phyloP scores from a whole-genome alignment of 2,329 filamentous ascomycete genomes.

The Stachybotrys echinatus region DNA sequence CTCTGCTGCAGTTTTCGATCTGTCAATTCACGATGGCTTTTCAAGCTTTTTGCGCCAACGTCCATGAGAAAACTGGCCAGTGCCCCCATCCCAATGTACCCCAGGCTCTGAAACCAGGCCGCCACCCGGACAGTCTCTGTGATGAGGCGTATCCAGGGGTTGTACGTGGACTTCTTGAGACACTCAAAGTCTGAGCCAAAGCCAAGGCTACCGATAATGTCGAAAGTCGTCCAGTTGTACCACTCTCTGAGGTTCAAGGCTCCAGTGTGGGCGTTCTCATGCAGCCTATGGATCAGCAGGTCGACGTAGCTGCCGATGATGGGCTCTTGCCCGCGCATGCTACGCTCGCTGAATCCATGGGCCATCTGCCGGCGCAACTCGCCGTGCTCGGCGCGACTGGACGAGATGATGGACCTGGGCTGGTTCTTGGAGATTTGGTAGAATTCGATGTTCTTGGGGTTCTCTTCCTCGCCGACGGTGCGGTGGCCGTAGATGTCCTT shows the following conservation, averaged over 20 bases:
- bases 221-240: conserved; percentile 21
- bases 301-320: conserved; percentile 2
- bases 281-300: not conserved
- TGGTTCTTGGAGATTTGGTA: not conserved
- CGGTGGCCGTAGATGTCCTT: conserved; percentile 2
- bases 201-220: conserved; percentile 20
- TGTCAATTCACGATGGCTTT: not conserved
- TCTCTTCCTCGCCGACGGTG: not conserved
- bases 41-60: not conserved
- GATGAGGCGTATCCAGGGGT: conserved; percentile 14
- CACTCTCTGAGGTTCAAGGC: conserved; percentile 14
- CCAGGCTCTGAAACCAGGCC: not conserved
- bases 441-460: not conserved
- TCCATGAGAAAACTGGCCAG: not conserved
- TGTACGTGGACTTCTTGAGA: conserved; percentile 14
- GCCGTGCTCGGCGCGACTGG: not conserved
- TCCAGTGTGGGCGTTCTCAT: not conserved
- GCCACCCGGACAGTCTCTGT: conserved; percentile 5
- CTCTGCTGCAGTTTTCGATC: not conserved
- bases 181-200: conserved; percentile 19
- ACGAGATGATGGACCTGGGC: not conserved
- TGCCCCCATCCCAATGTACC: not conserved
- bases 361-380: not conserved
- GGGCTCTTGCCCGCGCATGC: conserved; percentile 1
- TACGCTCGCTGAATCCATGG: not conserved